Conservation (phyloP, 768 basidiomycete species). For the Chlorophyllum brunneum region DNA sequence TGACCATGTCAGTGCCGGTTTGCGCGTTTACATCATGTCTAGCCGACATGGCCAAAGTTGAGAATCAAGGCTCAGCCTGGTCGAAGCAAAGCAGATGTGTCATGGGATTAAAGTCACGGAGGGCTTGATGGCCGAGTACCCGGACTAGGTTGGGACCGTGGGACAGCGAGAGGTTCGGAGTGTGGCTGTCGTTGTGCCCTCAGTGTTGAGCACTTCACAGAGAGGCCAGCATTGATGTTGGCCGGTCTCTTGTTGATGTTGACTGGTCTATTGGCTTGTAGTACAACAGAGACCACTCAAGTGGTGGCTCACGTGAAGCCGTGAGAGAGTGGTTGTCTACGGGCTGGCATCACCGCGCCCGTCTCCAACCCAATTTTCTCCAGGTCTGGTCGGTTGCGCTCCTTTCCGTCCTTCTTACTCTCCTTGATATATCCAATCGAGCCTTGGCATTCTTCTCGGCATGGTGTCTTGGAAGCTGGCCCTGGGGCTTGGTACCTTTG, state of each 20-base stretch:
- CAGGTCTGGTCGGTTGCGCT: not conserved
- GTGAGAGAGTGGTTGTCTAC: not conserved
- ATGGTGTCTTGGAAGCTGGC: constrained; percentile 6
- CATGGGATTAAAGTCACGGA: too few species aligned
- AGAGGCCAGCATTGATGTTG: too few species aligned
- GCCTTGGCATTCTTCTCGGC: not conserved
- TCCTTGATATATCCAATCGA: not conserved
- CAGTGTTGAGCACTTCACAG: too few species aligned
- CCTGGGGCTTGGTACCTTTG: not conserved
- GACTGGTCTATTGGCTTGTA: too few species aligned
- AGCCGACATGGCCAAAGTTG: not conserved
- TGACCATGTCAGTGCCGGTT: constrained; percentile 48
- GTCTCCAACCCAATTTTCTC: not conserved
- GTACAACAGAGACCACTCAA: too few species aligned
- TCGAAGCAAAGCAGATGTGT: too few species aligned
- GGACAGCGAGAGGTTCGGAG: too few species aligned
- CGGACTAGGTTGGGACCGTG: too few species aligned
- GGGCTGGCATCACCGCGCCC: not conserved
- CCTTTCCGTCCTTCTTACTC: constrained; percentile 1
- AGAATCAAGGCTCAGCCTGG: not conserved
- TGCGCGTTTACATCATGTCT: constrained; percentile 39
- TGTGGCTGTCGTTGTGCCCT: too few species aligned
- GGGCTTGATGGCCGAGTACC: too few species aligned
- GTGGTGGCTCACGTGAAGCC: not conserved
- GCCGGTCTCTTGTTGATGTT: not conserved